Evolutionary conservation across 257 asterid genomes (phyloP).

Genomic region (Solanum megistacrolobum): DNA sequence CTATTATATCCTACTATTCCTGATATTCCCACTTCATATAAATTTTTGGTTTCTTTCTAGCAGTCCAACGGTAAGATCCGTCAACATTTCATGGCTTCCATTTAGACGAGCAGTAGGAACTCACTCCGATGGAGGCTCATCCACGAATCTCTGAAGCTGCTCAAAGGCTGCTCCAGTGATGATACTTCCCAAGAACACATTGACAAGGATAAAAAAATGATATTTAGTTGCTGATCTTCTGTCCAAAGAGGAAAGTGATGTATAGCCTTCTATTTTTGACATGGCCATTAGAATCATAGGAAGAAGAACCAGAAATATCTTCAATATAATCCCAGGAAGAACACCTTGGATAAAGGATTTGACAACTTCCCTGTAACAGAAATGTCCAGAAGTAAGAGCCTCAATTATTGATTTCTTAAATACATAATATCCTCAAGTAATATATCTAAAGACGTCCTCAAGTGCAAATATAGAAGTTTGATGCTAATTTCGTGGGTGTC

Average conservation of each 20-base stretch:
- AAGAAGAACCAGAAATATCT: constrained; percentile 10
- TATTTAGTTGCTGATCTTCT: constrained; percentile 16
- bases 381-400: neutral
- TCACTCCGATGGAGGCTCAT: constrained; percentile 9
- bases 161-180: constrained; percentile 16
- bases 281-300: constrained; percentile 13
- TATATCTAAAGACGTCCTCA: neutral
- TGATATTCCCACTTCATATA: neutral
- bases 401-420: neutral
- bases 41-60: neutral
- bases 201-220: constrained; percentile 6
- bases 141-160: constrained; percentile 9
- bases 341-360: constrained; percentile 17
- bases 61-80: neutral
- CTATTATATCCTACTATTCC: neutral
- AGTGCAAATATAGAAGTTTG: neutral
- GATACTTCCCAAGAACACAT: constrained; percentile 13
- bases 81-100: neutral
- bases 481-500: neutral
- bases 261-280: constrained; percentile 17
- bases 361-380: constrained; percentile 8
- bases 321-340: constrained; percentile 13
- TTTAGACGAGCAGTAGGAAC: neutral
- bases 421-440: neutral
- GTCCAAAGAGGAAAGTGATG: constrained; percentile 15